Conservation (phyloP, 2,329 filamentous ascomycete genomes). For the Xylaria polymorpha region DNA sequence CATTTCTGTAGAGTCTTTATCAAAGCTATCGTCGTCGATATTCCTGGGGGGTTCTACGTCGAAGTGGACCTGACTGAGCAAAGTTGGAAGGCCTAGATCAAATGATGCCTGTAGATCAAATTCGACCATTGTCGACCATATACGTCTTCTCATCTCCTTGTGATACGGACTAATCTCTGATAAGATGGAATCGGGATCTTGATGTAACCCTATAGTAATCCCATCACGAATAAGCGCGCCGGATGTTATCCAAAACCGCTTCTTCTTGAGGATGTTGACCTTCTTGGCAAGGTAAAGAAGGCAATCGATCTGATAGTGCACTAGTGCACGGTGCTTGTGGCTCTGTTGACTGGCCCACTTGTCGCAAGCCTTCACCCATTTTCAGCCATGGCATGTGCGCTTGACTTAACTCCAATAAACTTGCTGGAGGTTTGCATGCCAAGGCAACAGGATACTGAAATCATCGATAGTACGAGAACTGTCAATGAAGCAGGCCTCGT, state of each 20-base stretch:
- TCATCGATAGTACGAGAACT: constrained; percentile 68
- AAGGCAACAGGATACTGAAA: constrained; percentile 69
- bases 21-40: constrained; percentile 68
- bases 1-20: constrained; percentile 62
- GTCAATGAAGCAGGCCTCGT: constrained; percentile 65
- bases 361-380: constrained; percentile 68
- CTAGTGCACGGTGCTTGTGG: constrained; percentile 69
- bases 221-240: constrained; percentile 68
- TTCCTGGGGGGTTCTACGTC: constrained; percentile 67
- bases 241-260: constrained; percentile 70
- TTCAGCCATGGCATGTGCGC: constrained; percentile 65
- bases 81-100: constrained; percentile 68
- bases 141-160: constrained; percentile 70
- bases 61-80: constrained; percentile 67
- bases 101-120: constrained; percentile 72
- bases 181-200: constrained; percentile 67
- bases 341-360: constrained; percentile 66
- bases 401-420: constrained; percentile 69
- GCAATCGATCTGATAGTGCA: constrained; percentile 71
- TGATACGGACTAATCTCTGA: constrained; percentile 68
- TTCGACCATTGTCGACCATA: constrained; percentile 71
- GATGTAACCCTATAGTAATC: constrained; percentile 68
- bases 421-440: constrained; percentile 64
- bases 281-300: constrained; percentile 70
- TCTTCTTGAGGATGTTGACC: constrained; percentile 73